Evolutionary conservation across 768 basidiomycete genomes (phyloP).

Genomic region (Russula griseocarnosa): DNA sequence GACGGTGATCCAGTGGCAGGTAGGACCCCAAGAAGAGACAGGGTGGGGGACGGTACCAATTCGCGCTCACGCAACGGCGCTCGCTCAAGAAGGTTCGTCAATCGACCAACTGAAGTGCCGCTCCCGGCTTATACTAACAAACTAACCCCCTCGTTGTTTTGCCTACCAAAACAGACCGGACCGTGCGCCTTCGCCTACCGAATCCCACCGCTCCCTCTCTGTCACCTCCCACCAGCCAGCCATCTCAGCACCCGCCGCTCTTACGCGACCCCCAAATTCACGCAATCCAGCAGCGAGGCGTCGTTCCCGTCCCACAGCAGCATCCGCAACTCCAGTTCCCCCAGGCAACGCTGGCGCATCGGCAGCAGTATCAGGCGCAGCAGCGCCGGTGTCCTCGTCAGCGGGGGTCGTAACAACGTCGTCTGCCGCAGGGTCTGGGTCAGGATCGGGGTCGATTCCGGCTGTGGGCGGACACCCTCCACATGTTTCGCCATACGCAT

Average conservation of each 20-base stretch:
- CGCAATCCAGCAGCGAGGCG: conserved; percentile 36
- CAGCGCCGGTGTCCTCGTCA: conserved; percentile 20
- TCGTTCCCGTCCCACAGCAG: conserved; percentile 23
- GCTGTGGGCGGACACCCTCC: conserved; percentile 7
- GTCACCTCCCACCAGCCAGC: conserved; percentile 55
- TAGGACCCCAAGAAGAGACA: conserved; percentile 65
- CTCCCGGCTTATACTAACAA: background rate
- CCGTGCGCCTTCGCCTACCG: conserved; percentile 64
- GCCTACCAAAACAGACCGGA: conserved; percentile 46
- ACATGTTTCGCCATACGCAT: conserved; percentile 4
- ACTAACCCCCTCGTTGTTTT: background rate
- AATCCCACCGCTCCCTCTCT: conserved; percentile 58
- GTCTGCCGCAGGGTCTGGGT: conserved; percentile 24
- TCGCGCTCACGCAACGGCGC: conserved; percentile 50
- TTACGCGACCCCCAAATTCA: conserved; percentile 34
- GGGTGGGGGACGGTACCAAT: conserved; percentile 40
- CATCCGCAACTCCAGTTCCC: conserved; percentile 21
- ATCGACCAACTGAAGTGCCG: background rate
- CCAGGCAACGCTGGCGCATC: conserved; percentile 10
- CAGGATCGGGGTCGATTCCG: background rate
- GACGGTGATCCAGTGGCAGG: conserved; percentile 50
- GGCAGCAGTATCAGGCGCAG: conserved; percentile 23
- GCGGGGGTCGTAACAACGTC: conserved; percentile 23
- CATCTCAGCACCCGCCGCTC: conserved; percentile 25
- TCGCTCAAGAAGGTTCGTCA: conserved; percentile 58